phyloP scores from a whole-genome alignment of 495 filamentous ascomycete species.

The Aspergillus sclerotioniger region DNA sequence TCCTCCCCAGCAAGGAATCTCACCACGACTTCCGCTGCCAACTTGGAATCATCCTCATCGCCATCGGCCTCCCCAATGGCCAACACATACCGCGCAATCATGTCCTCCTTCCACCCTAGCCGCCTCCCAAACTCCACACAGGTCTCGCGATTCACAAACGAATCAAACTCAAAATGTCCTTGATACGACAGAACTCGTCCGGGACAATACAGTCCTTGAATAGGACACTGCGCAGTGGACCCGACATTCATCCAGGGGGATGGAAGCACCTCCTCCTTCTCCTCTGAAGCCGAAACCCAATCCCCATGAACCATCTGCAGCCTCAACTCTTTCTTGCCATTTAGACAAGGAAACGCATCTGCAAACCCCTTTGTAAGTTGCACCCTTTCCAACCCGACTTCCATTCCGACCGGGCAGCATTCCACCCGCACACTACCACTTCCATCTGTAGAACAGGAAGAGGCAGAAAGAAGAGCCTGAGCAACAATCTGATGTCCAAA shows the following conservation, averaged over 20 bases:
- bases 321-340: not conserved
- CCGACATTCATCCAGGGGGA: slow-evolving; percentile 37
- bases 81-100: slow-evolving; percentile 21
- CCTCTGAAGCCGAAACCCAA: slow-evolving; percentile 9
- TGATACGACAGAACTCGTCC: slow-evolving; percentile 39
- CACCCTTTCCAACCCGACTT: slow-evolving; percentile 42
- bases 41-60: slow-evolving; percentile 37
- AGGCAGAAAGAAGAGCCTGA: slow-evolving; percentile 31
- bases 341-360: slow-evolving; percentile 19
- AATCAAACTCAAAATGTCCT: slow-evolving; percentile 46
- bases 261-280: slow-evolving; percentile 4
- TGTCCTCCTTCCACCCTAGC: slow-evolving; percentile 22
- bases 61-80: slow-evolving; percentile 28
- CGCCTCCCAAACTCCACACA: slow-evolving; percentile 33
- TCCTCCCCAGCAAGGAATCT: slow-evolving; percentile 22
- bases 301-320: slow-evolving; percentile 26
- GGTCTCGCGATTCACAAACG: slow-evolving; percentile 35
- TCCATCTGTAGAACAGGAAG: not conserved
- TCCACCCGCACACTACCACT: slow-evolving; percentile 22
- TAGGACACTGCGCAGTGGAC: slow-evolving; percentile 28
- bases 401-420: slow-evolving; percentile 27
- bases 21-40: slow-evolving; percentile 39
- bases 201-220: slow-evolving; percentile 42
- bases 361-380: slow-evolving; percentile 28
- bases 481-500: slow-evolving; percentile 51